phyloP scores from a whole-genome alignment of 805 yeast genomes.

The Spathaspora girioi region DNA sequence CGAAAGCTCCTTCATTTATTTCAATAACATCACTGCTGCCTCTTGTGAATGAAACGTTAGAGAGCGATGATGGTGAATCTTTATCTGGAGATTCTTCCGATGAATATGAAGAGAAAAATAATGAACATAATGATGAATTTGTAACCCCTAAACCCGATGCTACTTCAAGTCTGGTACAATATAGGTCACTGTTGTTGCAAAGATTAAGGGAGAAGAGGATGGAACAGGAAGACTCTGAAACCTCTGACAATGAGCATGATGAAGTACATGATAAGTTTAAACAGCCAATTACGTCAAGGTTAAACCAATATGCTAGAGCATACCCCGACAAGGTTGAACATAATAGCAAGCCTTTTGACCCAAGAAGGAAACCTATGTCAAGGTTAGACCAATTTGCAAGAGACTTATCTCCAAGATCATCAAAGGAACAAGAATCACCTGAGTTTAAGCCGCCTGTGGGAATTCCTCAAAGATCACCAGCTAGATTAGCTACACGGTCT shows the following conservation, averaged over 20 bases:
- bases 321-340: background rate
- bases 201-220: conserved; percentile 6
- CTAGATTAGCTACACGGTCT: conserved; percentile 6
- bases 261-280: background rate
- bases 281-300: background rate
- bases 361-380: conserved; percentile 13
- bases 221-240: background rate
- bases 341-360: conserved; percentile 13
- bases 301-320: too few species aligned
- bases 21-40: background rate
- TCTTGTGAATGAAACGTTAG: background rate
- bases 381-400: background rate
- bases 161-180: background rate
- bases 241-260: conserved; percentile 3
- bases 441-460: background rate
- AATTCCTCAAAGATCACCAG: conserved; percentile 8
- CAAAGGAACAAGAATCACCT: conserved; percentile 13
- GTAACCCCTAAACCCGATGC: conserved; percentile 19
- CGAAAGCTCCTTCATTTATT: conserved; percentile 2
- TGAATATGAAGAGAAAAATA: background rate
- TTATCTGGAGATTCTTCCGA: background rate
- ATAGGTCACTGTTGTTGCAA: conserved; percentile 7
- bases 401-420: conserved; percentile 7
- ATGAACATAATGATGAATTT: conserved; percentile 14
- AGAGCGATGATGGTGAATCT: background rate